These are phyloP conservation scores for Malassezia obtusa DNA, from an alignment of 1,284 basidiomycete genomes.

Conservation along the genomic window DNA sequence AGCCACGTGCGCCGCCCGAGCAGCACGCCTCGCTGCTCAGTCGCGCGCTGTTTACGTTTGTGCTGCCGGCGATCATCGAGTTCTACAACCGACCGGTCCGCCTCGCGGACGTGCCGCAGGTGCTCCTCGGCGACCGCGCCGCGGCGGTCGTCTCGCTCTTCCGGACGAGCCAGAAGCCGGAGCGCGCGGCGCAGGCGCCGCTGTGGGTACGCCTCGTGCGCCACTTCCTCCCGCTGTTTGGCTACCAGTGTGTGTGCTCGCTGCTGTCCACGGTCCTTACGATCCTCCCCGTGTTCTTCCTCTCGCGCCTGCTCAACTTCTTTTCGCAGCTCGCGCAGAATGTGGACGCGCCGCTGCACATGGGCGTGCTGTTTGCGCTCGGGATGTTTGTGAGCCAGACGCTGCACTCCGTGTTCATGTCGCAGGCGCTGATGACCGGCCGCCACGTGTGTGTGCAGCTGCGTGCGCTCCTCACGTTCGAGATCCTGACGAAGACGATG, in stretches of 20 bases:
- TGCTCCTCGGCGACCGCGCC: constrained; percentile 53
- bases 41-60: constrained; percentile 37
- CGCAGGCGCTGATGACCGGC: constrained; percentile 52
- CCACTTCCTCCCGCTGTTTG: constrained; percentile 46
- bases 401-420: constrained; percentile 48
- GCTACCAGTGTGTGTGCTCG: constrained; percentile 49
- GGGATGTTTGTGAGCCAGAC: constrained; percentile 52
- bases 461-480: constrained; percentile 52
- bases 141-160: constrained; percentile 46
- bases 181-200: neutral
- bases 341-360: constrained; percentile 48
- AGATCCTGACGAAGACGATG: constrained; percentile 55
- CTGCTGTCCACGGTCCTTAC: constrained; percentile 50
- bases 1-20: constrained; percentile 27
- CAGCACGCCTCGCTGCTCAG: constrained; percentile 36
- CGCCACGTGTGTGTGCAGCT: constrained; percentile 50
- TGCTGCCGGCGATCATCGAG: constrained; percentile 48
- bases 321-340: constrained; percentile 39
- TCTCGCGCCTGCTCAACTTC: constrained; percentile 52
- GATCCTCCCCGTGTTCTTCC: constrained; percentile 52
- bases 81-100: constrained; percentile 50
- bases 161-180: constrained; percentile 15
- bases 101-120: constrained; percentile 51
- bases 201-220: constrained; percentile 48
- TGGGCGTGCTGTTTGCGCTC: constrained; percentile 52